These are phyloP conservation scores for Aegle marmelos DNA, from an alignment of 345 rosid genomes.

Conservation along the genomic window DNA sequence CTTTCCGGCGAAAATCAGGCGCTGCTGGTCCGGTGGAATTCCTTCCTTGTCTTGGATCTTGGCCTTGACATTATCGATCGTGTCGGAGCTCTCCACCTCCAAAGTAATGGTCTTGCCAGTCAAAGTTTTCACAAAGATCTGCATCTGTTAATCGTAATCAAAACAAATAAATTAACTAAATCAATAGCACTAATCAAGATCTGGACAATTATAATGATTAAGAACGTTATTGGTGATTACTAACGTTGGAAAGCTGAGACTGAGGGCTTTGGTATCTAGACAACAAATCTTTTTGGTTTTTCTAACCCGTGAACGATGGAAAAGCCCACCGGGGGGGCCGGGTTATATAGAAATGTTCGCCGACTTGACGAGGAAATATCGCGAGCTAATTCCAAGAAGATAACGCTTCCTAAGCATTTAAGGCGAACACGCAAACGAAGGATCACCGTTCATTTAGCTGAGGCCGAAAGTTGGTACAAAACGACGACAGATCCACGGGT, in stretches of 20 bases:
- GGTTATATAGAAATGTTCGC: neutral
- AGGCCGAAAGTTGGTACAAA: neutral
- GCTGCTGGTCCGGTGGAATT: slow-evolving; percentile 37
- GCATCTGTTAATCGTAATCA: slow-evolving; percentile 4
- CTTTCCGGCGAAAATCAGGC: slow-evolving; percentile 22
- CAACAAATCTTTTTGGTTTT: too few species aligned
- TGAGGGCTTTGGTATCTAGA: neutral
- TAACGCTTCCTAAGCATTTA: neutral
- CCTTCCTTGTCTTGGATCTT: slow-evolving; percentile 23
- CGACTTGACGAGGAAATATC: neutral
- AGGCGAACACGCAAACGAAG: neutral
- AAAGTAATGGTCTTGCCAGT: slow-evolving; percentile 20
- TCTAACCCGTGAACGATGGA: neutral
- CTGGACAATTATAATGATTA: neutral
- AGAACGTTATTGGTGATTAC: too few species aligned
- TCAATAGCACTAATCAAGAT: neutral
- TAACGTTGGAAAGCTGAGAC: neutral
- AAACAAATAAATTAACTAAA: neutral
- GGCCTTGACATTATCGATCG: slow-evolving; percentile 17
- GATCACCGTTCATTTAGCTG: slow-evolving; percentile 8
- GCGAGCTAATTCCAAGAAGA: neutral
- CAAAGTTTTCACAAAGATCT: slow-evolving; percentile 15
- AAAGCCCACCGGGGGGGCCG: rapidly evolving
- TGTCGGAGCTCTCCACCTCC: slow-evolving; percentile 19
- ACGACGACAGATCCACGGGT: neutral